Percentiles rank a stretch among this genome's conserved stretches.
Conservation (phyloP, 257 asterid species). For the Scutellaria barbata region DNA sequence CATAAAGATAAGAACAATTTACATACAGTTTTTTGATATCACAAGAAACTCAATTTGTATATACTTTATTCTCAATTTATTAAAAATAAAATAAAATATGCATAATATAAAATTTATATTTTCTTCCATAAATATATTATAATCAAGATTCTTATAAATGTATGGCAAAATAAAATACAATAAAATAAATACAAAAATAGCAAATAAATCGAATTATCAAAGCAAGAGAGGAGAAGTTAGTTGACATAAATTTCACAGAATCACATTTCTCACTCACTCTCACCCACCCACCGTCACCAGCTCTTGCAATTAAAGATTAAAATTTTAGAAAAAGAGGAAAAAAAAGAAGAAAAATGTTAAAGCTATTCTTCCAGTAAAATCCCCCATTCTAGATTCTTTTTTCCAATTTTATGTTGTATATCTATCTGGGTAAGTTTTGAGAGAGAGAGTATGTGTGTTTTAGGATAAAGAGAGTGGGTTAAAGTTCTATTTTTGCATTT, state of each 20-base stretch:
- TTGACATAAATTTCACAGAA: constrained; percentile 15
- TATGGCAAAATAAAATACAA: neutral
- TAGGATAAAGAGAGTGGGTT: neutral
- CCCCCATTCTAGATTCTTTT: neutral
- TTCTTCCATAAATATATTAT: too few species aligned
- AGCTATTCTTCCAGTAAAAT: constrained; percentile 21
- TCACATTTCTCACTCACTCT: constrained; percentile 17
- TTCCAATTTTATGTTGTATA: neutral
- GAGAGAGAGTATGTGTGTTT: neutral
- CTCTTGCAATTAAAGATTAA: neutral
- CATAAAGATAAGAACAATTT: too few species aligned
- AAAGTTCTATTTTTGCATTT: constrained; percentile 9
- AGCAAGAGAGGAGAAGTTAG: constrained; percentile 31
- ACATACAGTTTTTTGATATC: too few species aligned
- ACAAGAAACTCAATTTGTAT: too few species aligned
- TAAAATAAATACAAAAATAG: too few species aligned
- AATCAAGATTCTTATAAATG: too few species aligned
- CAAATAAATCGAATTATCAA: neutral
- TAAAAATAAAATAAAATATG: too few species aligned
- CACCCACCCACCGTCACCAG: constrained; percentile 20
- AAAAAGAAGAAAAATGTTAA: neutral
- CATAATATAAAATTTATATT: too few species aligned
- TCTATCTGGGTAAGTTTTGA: constrained; percentile 4
- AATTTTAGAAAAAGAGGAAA: neutral
- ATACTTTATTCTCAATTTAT: too few species aligned